Percentiles rank a stretch among this genome's conserved stretches.
phyloP scores from a whole-genome alignment of 2,329 filamentous ascomycete genomes.

The Monosporascus sp. region DNA sequence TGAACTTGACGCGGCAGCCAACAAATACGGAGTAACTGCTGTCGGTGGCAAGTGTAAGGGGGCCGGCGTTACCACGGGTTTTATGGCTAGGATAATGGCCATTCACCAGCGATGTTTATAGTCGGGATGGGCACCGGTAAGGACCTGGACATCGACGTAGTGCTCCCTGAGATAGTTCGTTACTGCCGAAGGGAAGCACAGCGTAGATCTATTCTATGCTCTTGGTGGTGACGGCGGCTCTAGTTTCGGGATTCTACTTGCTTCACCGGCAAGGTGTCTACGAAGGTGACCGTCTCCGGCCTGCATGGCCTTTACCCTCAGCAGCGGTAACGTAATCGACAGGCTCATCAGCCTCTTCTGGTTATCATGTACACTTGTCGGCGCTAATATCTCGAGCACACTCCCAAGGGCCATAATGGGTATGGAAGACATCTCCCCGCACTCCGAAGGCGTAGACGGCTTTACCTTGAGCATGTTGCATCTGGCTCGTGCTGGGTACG shows the following conservation, averaged over 20 bases:
- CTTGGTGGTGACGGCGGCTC: conserved; percentile 37
- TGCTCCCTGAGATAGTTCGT: conserved; percentile 37
- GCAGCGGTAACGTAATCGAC: conserved; percentile 6
- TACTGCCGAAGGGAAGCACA: conserved; percentile 31
- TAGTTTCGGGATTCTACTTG: conserved; percentile 33
- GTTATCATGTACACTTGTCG: too few species aligned
- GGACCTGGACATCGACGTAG: conserved; percentile 39
- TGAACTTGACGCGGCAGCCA: conserved; percentile 46
- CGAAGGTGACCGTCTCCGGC: conserved; percentile 25
- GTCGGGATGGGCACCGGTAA: conserved; percentile 44
- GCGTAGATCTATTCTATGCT: conserved; percentile 44
- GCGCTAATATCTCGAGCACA: too few species aligned
- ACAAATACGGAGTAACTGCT: conserved; percentile 39
- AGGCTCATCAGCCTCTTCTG: too few species aligned
- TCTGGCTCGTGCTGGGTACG: too few species aligned
- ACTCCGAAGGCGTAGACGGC: too few species aligned
- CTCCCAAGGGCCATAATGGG: too few species aligned
- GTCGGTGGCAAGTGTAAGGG: conserved; percentile 46
- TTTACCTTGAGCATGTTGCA: too few species aligned
- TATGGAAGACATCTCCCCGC: too few species aligned
- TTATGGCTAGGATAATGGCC: conserved; percentile 40
- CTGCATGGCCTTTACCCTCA: conserved; percentile 26
- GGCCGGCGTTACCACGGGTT: conserved; percentile 41
- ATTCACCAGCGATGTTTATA: conserved; percentile 41
- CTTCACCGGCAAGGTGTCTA: conserved; percentile 29